Percentiles rank a stretch among this genome's conserved stretches.
Conservation (phyloP, 331 rosid species). For the Quercus lobata region DNA sequence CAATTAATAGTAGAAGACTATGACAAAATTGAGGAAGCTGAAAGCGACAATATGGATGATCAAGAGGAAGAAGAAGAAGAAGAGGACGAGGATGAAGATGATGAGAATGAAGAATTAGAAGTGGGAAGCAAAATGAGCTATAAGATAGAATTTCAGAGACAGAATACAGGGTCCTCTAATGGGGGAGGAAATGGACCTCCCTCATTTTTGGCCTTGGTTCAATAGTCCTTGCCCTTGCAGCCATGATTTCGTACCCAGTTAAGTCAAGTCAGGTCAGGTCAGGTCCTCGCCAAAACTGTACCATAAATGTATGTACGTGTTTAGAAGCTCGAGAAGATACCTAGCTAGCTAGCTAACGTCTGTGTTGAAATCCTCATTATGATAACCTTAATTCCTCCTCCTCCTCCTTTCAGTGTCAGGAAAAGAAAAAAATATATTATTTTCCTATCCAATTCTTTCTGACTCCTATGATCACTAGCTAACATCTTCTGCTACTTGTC, state of each 20-base stretch:
- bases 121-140: constrained; percentile 22
- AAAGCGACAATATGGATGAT: constrained; percentile 15
- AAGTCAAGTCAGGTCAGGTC: not conserved
- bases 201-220: constrained; percentile 44
- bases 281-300: not conserved
- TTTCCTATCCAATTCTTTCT: not conserved
- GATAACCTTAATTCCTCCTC: not conserved
- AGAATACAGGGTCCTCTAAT: constrained; percentile 15
- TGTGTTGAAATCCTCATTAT: not conserved
- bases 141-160: constrained; percentile 39
- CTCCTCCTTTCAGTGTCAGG: too few species aligned
- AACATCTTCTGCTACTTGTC: not conserved
- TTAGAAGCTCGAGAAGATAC: not conserved
- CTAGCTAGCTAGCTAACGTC: not conserved
- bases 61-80: constrained; percentile 26
- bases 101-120: constrained; percentile 16
- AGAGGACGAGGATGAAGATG: constrained; percentile 17
- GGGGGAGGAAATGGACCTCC: constrained; percentile 33
- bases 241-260: not conserved
- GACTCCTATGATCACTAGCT: not conserved
- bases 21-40: constrained; percentile 24
- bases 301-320: not conserved
- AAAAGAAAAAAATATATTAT: too few species aligned
- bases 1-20: constrained; percentile 24
- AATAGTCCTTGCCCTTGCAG: not conserved